Base-by-base conservation (phyloP, 2,329 filamentous ascomycete genomes). In the Alternaria consortialis region DNA sequence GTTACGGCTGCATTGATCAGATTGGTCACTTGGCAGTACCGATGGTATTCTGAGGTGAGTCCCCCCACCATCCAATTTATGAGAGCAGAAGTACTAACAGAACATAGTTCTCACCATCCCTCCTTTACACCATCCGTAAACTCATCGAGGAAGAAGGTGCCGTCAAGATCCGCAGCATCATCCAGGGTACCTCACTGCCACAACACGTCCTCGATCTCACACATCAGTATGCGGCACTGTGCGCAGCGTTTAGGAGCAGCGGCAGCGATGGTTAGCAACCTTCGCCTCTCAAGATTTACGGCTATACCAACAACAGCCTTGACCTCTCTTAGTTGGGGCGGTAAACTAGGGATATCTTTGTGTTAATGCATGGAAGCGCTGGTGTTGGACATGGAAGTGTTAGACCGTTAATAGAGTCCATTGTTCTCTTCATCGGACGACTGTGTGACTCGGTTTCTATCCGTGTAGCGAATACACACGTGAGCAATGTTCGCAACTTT, bases 101-200 rank as follows among this genome's bases (percentile, higher is more conserved):
- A 15, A 4, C 2, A 29, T 62, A 90, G 88, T 99, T 99, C 81
- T 97, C 94, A 17, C 95, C 95, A 0, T 90, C 94, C 66, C 86
- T 99, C 43, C 86, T 99, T 55, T 92, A 90, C 79, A 90, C 92
- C 3, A 92, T 98, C 73, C 90, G 95, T 64, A 93, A 92, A 68
- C 84, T 99, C 68, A 99, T 99, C 75, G 95, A 98, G 80, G 94
- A 97, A 69, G 95, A 99, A 80, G 95, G 95, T 60, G 94, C 94
- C 1, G 92, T 99, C 79, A 99, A 99, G 82, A 91, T 99, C 56
- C 88, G 95, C 75, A 97, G 93, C 79, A 97, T 99, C 75, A 93
- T 99, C 55, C 95, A 99, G 80, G 93, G 94, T 2, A 98, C 94
- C 3, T 97, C 91, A 77, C 82, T 99, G 64, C 94, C 94, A 11